Percentiles rank a stretch among this genome's conserved stretches.
Evolutionary conservation across 2,329 filamentous ascomycete genomes (phyloP).

Genomic region (Verticillium isaacii): DNA sequence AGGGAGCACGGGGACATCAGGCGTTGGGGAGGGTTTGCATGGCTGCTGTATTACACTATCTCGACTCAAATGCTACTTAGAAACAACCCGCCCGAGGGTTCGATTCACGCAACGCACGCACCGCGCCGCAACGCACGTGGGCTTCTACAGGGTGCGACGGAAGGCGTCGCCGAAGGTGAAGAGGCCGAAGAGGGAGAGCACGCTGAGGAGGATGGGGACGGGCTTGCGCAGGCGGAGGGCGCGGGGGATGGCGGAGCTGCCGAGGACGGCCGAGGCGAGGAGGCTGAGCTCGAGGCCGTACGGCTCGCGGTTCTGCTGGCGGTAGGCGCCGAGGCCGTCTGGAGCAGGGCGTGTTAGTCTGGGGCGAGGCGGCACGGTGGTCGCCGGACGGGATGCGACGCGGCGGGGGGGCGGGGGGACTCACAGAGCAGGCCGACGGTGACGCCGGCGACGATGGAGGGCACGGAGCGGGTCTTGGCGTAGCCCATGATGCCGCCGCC

Average conservation of each 20-base stretch:
- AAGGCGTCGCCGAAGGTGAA: conserved; percentile 73
- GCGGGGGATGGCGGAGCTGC: conserved; percentile 77
- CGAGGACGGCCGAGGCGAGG: conserved; percentile 80
- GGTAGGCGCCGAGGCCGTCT: conserved; percentile 77
- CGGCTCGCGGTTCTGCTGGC: conserved; percentile 67
- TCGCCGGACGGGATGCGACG: too few relatives aligned
- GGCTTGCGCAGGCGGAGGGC: conserved; percentile 82
- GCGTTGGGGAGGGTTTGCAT: neutral
- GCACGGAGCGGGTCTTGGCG: conserved; percentile 76
- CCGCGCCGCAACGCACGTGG: too few relatives aligned
- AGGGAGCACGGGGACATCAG: neutral
- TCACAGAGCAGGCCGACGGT: conserved; percentile 67
- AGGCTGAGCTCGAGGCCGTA: conserved; percentile 90
- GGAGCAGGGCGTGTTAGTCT: neutral
- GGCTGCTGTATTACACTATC: neutral
- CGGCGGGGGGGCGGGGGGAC: conserved; percentile 17
- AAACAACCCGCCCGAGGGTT: neutral
- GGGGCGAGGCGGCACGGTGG: neutral
- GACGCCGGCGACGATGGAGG: conserved; percentile 79
- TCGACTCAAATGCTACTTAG: neutral
- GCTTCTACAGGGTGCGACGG: conserved; percentile 23
- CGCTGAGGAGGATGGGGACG: conserved; percentile 72
- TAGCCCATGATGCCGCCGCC: conserved; percentile 86
- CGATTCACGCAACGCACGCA: neutral
- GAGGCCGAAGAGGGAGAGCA: conserved; percentile 74